Evolutionary conservation across 495 filamentous ascomycete species (phyloP), one percentile per base, ranked within the genome.

Genomic region (Staphylotrichum longicolle): DNA sequence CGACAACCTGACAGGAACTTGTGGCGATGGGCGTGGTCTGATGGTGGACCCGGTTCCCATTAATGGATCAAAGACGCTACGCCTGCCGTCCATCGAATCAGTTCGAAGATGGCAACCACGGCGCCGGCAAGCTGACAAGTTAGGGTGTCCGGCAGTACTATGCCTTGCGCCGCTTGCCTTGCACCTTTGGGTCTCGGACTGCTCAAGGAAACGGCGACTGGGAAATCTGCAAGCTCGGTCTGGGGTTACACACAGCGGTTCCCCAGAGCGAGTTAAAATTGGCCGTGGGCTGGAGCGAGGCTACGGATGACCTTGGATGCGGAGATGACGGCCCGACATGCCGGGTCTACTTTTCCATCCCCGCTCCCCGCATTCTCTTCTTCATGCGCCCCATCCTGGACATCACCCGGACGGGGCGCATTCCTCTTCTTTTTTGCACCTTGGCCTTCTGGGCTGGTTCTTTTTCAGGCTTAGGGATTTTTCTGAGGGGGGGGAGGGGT

Each of bases 321-420:
- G 51, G 59, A 12, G 27, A 4, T 62, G 1, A 12, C 60, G 60
- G 60, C 30, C 60, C 60, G 60, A 54, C 2, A 50, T 56, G 0
- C 60, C 60, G 60, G 41, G 4, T 54, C 52, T 7, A 41, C 49
- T 30, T 37, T 27, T 45, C 39, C 40, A 46, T 62, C 45, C 60
- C 60, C 60, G 53, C 52, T 62, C 60, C 53, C 60, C 60, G 60
- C 60, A 51, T 57, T 62, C 54, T 12, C 14, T 62, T 62, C 60
- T 56, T 62, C 46, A 62, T 62, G 60, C 53, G 30, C 60, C 53
- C 46, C 46, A 20, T 48, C 30, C 14, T 39, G 53, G 53, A n/a
- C 32, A 51, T 62, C 45, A 62, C 46, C 60, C 60, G 60, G 35
- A 12, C 20, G 59, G 48, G 44, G 51, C 14, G 35, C 42, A 41